Percentiles rank a stretch among this genome's conserved stretches.
Conservation (phyloP, 192 early-diverging fungal species). For the Coemansia sp. region DNA sequence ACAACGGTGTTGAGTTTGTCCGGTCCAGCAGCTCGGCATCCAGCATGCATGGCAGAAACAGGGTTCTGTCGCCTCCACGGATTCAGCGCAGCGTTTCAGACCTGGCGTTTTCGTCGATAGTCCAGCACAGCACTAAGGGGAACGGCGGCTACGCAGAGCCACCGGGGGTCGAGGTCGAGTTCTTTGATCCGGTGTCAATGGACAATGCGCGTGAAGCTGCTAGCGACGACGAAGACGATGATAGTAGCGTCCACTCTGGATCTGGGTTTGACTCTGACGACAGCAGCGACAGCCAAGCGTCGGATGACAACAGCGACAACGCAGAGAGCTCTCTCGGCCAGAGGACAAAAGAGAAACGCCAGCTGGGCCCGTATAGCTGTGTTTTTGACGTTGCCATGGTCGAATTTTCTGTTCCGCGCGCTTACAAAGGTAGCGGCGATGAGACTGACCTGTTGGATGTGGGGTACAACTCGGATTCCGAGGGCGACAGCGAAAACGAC, state of each 20-base stretch:
- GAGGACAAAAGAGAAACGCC: neutral
- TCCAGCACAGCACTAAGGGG: neutral
- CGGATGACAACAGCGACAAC: neutral
- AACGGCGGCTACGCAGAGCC: neutral
- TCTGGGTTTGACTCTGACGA: conserved; percentile 5
- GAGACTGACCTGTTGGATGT: neutral
- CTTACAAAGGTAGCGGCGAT: no score
- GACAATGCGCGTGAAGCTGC: neutral
- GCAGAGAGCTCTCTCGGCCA: conserved; percentile 7
- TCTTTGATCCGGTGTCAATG: neutral
- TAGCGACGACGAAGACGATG: neutral
- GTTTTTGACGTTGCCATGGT: conserved; percentile 12
- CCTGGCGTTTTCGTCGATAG: conserved; percentile 3
- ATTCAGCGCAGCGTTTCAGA: conserved; percentile 32
- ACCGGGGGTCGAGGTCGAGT: conserved; percentile 4
- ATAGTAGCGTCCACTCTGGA: neutral
- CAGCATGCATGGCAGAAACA: neutral
- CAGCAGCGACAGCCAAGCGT: neutral
- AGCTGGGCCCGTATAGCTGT: neutral
- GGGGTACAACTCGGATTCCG: conserved; percentile 6
- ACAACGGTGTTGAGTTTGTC: neutral
- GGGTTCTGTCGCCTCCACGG: conserved; percentile 8
- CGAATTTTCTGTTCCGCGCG: neutral
- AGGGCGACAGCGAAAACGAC: conserved; percentile 14
- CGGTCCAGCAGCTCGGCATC: conserved; percentile 27